Conservation (phyloP, 805 yeast genomes). For the Saturnispora zaruensis region DNA sequence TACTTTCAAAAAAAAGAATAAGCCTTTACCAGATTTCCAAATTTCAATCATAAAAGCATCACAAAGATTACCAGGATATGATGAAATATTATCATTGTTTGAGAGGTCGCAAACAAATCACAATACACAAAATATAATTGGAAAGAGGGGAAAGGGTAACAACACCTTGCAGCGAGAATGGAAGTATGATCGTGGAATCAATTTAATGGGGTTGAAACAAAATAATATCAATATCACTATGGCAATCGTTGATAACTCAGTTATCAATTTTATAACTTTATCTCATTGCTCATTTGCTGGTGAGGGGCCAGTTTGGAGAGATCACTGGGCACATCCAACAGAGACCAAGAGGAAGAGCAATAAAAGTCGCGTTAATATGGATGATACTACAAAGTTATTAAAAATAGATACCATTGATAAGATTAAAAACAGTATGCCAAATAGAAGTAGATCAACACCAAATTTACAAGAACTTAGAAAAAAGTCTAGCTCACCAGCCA, state of each 20-base stretch:
- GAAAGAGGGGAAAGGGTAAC: conserved; percentile 1
- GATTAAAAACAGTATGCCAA: conserved; percentile 5
- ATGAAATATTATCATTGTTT: conserved; percentile 34
- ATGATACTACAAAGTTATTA: conserved; percentile 2
- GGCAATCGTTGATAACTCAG: conserved; percentile 72
- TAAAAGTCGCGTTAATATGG: background rate
- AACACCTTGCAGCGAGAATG: conserved; percentile 2
- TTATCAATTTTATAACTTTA: conserved; percentile 55
- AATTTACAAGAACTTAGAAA: background rate
- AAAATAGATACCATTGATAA: conserved; percentile 7
- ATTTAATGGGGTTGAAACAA: conserved; percentile 10
- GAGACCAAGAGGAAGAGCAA: conserved; percentile 1
- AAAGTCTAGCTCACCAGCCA: background rate
- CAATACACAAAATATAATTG: conserved; percentile 1
- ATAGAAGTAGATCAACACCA: conserved; percentile 6
- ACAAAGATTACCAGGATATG: conserved; percentile 38
- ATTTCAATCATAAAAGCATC: conserved; percentile 48
- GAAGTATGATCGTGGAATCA: conserved; percentile 13
- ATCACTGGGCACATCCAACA: conserved; percentile 15
- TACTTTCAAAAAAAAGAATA: conserved; percentile 57
- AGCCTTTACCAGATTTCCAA: conserved; percentile 70
- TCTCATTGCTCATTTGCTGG: conserved; percentile 40
- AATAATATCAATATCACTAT: conserved; percentile 32
- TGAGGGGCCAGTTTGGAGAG: conserved; percentile 25
- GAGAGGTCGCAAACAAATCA: conserved; percentile 19